Conservation (phyloP, 2,329 filamentous ascomycete genomes). For the Juglanconis sp. region DNA sequence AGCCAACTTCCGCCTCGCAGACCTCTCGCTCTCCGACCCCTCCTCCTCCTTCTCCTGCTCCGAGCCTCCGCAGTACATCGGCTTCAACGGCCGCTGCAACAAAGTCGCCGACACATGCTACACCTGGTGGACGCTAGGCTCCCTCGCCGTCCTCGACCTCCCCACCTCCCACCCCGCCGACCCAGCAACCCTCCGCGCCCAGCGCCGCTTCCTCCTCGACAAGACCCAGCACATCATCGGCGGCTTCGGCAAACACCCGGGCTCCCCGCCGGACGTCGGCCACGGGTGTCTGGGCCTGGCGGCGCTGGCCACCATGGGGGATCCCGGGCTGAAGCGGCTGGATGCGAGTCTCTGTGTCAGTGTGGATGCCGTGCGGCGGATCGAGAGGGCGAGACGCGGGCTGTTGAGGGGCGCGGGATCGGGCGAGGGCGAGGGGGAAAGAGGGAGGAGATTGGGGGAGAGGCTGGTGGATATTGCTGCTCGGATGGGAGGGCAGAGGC, state of each 20-base stretch:
- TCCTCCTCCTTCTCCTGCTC: background rate
- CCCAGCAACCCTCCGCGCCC: conserved; percentile 57
- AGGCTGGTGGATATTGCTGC: conserved; percentile 14
- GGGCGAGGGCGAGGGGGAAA: background rate
- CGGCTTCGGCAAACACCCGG: conserved; percentile 72
- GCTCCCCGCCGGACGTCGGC: conserved; percentile 72
- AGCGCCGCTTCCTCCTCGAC: conserved; percentile 76
- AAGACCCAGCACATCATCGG: conserved; percentile 85
- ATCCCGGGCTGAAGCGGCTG: conserved; percentile 65
- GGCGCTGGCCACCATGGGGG: conserved; percentile 70
- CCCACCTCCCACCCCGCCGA: conserved; percentile 45
- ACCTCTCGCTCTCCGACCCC: conserved; percentile 30
- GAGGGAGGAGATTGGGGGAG: background rate
- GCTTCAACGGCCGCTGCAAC: conserved; percentile 87
- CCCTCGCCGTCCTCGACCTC: conserved; percentile 41
- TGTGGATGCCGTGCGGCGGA: conserved; percentile 49
- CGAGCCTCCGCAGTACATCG: conserved; percentile 43
- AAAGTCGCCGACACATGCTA: conserved; percentile 96
- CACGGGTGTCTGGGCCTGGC: conserved; percentile 88
- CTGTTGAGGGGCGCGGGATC: conserved; percentile 26
- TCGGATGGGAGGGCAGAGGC: conserved; percentile 1
- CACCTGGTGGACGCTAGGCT: conserved; percentile 82
- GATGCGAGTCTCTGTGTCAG: conserved; percentile 78
- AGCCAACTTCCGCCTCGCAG: conserved; percentile 32
- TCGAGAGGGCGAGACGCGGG: conserved; percentile 44